Evolutionary conservation across 2,329 filamentous ascomycete genomes (phyloP), one percentile per base, ranked within the genome.

Genomic region (Trichoderma pleuroti): DNA sequence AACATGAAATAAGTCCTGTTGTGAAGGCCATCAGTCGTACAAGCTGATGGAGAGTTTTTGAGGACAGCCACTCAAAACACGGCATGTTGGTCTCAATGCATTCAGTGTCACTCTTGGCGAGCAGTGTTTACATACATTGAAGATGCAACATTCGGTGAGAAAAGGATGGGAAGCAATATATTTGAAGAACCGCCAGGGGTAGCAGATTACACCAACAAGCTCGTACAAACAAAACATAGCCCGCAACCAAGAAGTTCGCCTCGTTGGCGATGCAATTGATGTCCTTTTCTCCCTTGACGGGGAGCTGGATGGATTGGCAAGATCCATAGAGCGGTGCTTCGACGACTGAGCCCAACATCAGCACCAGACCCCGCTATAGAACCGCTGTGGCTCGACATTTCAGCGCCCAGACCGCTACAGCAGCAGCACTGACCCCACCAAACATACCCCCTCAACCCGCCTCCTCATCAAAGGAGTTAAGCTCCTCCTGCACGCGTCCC

Each of bases 401-500:
- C 66, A 61, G 66, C 66, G 16, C 30, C 14, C 42, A 39, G 66
- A 39, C 66, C 57, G 66, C 66, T 69, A 62, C n/a, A 63, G 4
- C 59, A 10, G 3, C 11, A 14, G 24, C 42, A n/a, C 12, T 24
- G 46, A 59, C 68, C 64, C 64, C 64, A 59, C 64, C 30, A 67
- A 61, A 21, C 24, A 63, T 39, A 36, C 68, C 68, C 68, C 68
- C 18, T 61, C 57, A 62, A 52, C 67, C 67, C 36, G 57, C 62
- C 67, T 70, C 67, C 39, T 28, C 30, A 49, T 61, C 54, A 36
- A 61, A 68, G 56, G 54, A 68, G 65, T 52, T 26, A 61, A 68
- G 65, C 65, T 61, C 65, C 64, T 67, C 46, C 64, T 49, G 56
- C 65, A 68, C 54, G 56, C 70, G 60, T 71, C 60, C 59, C 34